Evolutionary conservation across 805 yeast species (phyloP), one percentile per base, ranked within the genome.

Genomic region (Wickerhamiella australiensis): DNA sequence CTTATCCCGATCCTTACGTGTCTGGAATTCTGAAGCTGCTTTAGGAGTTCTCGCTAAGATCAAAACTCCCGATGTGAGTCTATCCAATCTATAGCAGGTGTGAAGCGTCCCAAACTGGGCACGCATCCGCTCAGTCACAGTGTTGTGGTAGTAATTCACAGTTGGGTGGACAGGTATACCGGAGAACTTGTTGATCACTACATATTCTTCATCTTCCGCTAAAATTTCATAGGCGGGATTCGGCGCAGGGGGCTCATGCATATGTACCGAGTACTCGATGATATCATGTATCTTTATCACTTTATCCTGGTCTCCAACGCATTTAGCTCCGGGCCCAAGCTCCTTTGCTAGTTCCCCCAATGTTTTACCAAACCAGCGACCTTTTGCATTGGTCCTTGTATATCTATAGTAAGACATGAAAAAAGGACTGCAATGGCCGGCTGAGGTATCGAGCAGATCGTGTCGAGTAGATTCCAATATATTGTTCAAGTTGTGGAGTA

Each of bases 161-260:
- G 96, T 82, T 2, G 98, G 97, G 63, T 90, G 98, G 0, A 85
- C 94, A 0, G 98, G 96, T 1, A 90, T 74, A 0, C 97, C 96
- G 6, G 92, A 75, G 0, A 97, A 97, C 56, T 90, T 90, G 64
- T 90, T 92, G 22, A 92, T 78, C 2, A 84, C 94, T 7, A 92
- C 67, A 21, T 82, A 63, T 42, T 82, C 75, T 6, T 78, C 84
- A 60, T 82, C 78, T 57, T 85, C 85, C 60, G 71, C 71, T 0
- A 87, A 78, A 18, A 84, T 74, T 50, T 73, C 72, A 44, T 85
- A 77, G 0, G 74, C 72, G 65, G 36, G 41, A 7, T 81, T 67
- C 4, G 59, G 56, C 1, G 87, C 85, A 0, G 90, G 76, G 0
- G 97, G 96, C 60, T 92, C 98, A 61, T 90, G 96, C 46, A 92